phyloP scores from a whole-genome alignment of 2,329 filamentous ascomycete species.

The Annulohypoxylon truncatum region DNA sequence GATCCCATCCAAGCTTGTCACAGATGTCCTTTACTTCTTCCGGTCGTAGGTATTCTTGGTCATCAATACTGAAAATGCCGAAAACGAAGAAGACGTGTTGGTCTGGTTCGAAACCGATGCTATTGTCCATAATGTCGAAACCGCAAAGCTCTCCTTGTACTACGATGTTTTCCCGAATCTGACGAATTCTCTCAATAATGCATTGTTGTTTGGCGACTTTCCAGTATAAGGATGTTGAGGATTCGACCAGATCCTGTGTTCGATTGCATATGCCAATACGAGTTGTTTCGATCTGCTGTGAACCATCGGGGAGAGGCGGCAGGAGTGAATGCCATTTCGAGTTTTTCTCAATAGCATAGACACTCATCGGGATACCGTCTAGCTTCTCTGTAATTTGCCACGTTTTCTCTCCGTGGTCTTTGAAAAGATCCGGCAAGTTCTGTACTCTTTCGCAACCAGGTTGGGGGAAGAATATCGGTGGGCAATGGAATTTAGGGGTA shows the following conservation, averaged over 20 bases:
- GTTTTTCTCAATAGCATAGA: neutral
- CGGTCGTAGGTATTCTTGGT: conserved; percentile 14
- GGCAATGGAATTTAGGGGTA: neutral
- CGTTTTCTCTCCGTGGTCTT: neutral
- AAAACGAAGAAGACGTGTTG: conserved; percentile 42
- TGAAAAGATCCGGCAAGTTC: neutral
- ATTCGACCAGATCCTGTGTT: neutral
- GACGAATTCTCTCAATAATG: conserved; percentile 1
- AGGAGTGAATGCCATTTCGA: neutral
- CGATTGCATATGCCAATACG: neutral
- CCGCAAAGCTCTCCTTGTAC: conserved; percentile 7
- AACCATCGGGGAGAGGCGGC: neutral
- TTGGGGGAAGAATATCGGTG: conserved; percentile 4
- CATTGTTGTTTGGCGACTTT: neutral
- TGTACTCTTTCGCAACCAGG: neutral
- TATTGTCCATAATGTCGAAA: conserved; percentile 39
- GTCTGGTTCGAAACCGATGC: conserved; percentile 43
- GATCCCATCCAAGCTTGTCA: conserved; percentile 16
- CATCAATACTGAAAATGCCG: conserved; percentile 40
- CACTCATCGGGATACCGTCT: conserved; percentile 1
- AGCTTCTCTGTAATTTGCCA: conserved; percentile 1
- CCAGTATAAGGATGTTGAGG: neutral
- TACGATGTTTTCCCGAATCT: neutral
- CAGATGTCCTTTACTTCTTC: conserved; percentile 17
- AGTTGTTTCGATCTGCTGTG: neutral